These are phyloP conservation scores for Fusarium begoniae DNA, from an alignment of 2,329 filamentous ascomycete species.

Conservation along the genomic window DNA sequence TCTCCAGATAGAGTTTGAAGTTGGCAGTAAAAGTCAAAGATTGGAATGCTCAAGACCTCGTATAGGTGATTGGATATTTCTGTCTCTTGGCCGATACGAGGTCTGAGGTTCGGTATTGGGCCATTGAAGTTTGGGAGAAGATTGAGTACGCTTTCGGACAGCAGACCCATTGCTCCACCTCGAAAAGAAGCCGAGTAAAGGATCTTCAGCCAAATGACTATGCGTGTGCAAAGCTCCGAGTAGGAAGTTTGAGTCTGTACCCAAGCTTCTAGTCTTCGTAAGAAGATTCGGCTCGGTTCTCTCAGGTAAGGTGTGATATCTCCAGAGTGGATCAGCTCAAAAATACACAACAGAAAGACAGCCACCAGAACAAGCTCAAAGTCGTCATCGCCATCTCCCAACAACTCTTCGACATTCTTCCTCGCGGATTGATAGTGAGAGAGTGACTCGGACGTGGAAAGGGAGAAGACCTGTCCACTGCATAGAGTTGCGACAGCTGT, in stretches of 20 bases:
- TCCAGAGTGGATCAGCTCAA: background rate
- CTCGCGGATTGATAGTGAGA: background rate
- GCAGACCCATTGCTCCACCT: background rate
- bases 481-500: background rate
- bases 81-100: background rate
- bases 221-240: background rate
- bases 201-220: background rate
- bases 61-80: background rate
- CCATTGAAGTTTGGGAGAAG: background rate
- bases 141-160: background rate
- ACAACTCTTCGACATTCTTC: background rate
- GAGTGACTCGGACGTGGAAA: background rate
- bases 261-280: fast-evolving
- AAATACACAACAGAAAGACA: background rate
- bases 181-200: background rate
- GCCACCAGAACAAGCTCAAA: background rate
- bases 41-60: background rate
- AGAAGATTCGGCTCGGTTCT: background rate
- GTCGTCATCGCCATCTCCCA: background rate
- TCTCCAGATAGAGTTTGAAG: background rate
- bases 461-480: background rate
- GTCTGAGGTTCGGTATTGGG: background rate
- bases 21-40: background rate
- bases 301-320: background rate
- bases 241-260: background rate